Evolutionary conservation across 495 filamentous ascomycete genomes (phyloP).

Genomic region (Aspergillus carlsbadensis): DNA sequence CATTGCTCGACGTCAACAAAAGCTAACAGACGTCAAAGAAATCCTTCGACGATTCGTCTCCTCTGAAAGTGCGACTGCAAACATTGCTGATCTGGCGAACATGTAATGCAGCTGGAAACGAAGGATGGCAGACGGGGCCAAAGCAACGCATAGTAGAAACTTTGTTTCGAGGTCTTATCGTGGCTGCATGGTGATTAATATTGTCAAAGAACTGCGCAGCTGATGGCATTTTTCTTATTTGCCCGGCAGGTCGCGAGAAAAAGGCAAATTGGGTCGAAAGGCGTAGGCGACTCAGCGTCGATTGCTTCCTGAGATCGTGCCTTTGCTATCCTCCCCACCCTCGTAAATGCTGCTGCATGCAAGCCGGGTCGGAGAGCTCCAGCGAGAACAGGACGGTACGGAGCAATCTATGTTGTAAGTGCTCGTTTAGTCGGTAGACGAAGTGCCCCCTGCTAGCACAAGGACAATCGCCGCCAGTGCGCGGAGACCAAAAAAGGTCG

Average conservation of each 20-base stretch:
- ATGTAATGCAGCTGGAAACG: not conserved
- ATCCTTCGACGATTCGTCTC: conserved; percentile 1
- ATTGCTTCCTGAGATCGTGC: conserved; percentile 7
- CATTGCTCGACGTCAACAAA: not conserved
- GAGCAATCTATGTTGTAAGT: not conserved
- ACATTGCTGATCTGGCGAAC: not conserved
- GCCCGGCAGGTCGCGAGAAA: not conserved
- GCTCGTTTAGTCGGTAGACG: not conserved
- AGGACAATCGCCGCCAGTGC: conserved; percentile 7
- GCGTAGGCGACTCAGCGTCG: not conserved
- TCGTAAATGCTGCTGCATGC: conserved; percentile 10
- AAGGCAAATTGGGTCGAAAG: conserved; percentile 11
- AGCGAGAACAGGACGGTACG: not conserved
- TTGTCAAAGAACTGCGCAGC: not conserved
- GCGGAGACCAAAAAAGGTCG: not conserved
- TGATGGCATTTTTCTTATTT: not conserved
- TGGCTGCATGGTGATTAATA: not conserved
- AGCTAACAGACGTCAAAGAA: not conserved
- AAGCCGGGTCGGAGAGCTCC: not conserved
- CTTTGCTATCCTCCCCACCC: conserved; percentile 1
- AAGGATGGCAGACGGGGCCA: conserved; percentile 8
- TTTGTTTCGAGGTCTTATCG: conserved; percentile 5
- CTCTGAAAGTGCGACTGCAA: not conserved
- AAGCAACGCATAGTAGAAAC: conserved; percentile 8
- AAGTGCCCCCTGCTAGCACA: not conserved